phyloP scores from a whole-genome alignment of 2,329 filamentous ascomycete genomes.

The Diaporthe sp. region DNA sequence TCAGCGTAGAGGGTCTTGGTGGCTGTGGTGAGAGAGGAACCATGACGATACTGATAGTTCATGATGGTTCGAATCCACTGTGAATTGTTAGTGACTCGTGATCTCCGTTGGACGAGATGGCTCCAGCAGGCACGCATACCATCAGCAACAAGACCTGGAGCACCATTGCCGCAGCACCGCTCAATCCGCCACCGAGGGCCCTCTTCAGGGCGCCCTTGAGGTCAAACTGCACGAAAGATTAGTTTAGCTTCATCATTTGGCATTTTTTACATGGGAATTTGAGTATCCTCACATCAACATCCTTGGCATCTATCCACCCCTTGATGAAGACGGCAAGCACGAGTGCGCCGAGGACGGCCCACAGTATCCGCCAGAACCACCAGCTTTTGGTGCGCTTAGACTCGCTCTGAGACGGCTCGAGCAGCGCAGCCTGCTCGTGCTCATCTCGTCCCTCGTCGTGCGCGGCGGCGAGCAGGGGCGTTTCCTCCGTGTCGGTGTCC shows the following conservation, averaged over 20 bases:
- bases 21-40: slow-evolving; percentile 56
- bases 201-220: slow-evolving; percentile 57
- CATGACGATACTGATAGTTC: slow-evolving; percentile 65
- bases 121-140: slow-evolving; percentile 47
- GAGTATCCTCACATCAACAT: slow-evolving; percentile 52
- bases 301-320: slow-evolving; percentile 59
- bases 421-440: slow-evolving; percentile 43
- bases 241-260: neutral
- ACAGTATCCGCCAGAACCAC: slow-evolving; percentile 54
- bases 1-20: slow-evolving; percentile 57
- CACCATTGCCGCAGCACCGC: slow-evolving; percentile 63
- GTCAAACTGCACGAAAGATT: slow-evolving; percentile 54
- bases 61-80: slow-evolving; percentile 64
- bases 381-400: slow-evolving; percentile 44
- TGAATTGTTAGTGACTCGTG: neutral
- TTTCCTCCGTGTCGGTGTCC: slow-evolving; percentile 35
- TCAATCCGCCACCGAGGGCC: slow-evolving; percentile 61
- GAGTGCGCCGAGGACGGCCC: slow-evolving; percentile 50
- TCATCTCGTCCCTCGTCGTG: slow-evolving; percentile 37
- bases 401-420: slow-evolving; percentile 41
- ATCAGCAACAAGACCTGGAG: slow-evolving; percentile 62
- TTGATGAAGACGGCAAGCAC: slow-evolving; percentile 57
- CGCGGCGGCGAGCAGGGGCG: slow-evolving; percentile 38
- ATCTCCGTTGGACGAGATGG: neutral
- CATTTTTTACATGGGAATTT: neutral